phyloP scores from a whole-genome alignment of 768 basidiomycete species.

The Dioszegia aurantiaca region DNA sequence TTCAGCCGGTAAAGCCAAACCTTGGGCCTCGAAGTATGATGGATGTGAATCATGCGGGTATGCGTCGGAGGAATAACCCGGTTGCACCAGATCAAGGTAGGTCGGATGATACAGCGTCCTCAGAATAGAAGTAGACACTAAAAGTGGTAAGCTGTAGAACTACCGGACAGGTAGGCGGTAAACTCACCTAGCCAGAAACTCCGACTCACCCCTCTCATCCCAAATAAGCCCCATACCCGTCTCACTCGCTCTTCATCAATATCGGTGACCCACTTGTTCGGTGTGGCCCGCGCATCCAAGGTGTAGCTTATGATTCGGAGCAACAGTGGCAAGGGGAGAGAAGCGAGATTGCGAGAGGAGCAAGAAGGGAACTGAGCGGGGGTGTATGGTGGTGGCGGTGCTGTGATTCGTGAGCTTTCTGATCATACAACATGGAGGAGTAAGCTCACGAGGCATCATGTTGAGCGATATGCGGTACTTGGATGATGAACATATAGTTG shows the following conservation, averaged over 20 bases:
- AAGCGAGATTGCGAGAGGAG: constrained; percentile 3
- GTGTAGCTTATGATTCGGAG: constrained; percentile 32
- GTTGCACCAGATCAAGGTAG: constrained; percentile 20
- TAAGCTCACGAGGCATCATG: too few relatives aligned
- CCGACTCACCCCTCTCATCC: constrained; percentile 31
- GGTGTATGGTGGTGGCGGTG: constrained; percentile 25
- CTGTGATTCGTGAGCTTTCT: background rate
- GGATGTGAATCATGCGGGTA: constrained; percentile 30
- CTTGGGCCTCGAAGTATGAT: background rate
- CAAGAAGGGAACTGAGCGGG: background rate
- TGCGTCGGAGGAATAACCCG: constrained; percentile 29
- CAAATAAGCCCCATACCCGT: constrained; percentile 38
- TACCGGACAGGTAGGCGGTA: background rate
- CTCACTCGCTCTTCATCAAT: constrained; percentile 32
- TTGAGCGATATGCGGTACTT: too few relatives aligned
- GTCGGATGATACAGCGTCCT: constrained; percentile 19
- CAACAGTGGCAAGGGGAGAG: constrained; percentile 29
- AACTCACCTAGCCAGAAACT: constrained; percentile 37
- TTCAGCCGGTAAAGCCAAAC: background rate
- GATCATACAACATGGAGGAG: background rate
- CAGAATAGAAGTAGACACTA: constrained; percentile 35
- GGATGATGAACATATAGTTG: too few relatives aligned
- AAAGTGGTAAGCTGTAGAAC: background rate
- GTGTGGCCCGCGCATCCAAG: constrained; percentile 32
- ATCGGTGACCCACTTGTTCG: constrained; percentile 27